Conservation (phyloP, 176 grass and related monocot species). For the Ensete glaucum region DNA sequence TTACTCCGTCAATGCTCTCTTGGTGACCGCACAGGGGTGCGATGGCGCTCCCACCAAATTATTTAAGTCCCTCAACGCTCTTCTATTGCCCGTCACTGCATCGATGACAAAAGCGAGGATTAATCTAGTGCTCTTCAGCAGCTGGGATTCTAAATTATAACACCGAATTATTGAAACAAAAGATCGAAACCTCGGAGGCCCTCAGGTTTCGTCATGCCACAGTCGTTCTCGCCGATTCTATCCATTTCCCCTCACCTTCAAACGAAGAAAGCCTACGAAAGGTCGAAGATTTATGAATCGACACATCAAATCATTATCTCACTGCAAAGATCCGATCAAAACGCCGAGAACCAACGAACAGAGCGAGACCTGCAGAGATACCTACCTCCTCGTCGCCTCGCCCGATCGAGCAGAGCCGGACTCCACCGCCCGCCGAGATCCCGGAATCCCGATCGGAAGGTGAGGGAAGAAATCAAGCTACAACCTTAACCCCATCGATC, state of each 20-base stretch:
- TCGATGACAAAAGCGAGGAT: neutral
- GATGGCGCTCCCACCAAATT: constrained; percentile 33
- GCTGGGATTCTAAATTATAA: neutral
- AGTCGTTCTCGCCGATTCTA: neutral
- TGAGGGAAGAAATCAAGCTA: neutral
- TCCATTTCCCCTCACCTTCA: neutral
- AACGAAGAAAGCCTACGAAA: neutral
- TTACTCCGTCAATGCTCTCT: constrained; percentile 61
- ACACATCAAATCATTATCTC: neutral
- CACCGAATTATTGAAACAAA: neutral
- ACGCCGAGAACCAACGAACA: neutral
- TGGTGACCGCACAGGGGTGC: constrained; percentile 29
- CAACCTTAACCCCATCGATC: neutral
- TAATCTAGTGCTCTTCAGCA: neutral
- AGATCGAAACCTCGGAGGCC: constrained; percentile 24
- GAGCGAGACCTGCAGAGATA: neutral
- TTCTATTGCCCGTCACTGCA: constrained; percentile 58
- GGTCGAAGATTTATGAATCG: neutral
- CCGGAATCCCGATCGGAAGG: neutral
- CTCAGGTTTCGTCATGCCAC: constrained; percentile 1
- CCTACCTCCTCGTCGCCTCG: neutral
- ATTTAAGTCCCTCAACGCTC: constrained; percentile 57
- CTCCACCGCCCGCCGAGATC: neutral
- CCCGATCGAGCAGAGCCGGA: no score
- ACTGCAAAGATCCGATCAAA: neutral